Evolutionary conservation across 1,284 basidiomycete genomes (phyloP), one percentile per base, ranked within the genome.

Genomic region (Cystobasidium sp.): DNA sequence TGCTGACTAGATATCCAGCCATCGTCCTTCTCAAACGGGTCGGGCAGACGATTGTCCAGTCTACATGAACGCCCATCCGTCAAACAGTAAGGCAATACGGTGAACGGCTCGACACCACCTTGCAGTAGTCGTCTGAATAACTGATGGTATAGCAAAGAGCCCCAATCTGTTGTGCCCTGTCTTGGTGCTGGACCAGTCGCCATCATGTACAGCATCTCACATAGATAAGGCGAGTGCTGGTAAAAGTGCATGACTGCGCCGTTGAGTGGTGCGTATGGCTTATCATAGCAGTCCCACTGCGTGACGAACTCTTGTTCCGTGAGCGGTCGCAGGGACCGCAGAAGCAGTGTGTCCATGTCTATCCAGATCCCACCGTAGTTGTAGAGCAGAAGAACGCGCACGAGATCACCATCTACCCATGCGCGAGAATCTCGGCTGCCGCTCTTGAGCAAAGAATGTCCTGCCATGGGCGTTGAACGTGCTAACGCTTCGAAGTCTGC

Each of bases 211-310:
- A 97, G 94, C 16, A 93, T 91, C 84, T 96, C 93, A 84, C 94
- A 97, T 39, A 97, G 89, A 83, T 96, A 97, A 0, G 94, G 92
- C 8, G 93, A 96, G 81, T 90, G 88, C 81, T 88, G 85, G 73
- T 86, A 86, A 84, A 97, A 97, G 82, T 91, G 91, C 91, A 97
- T 94, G 41, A 96, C 85, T 0, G 94, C 93, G 71, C 94, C 94
- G 80, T 97, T 97, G 75, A 96, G 87, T 1, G 92, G 88, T 67
- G 88, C 87, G 81, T 95, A 94, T 20, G 88, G 84, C 85, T 96
- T 95, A 83, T 93, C 91, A 81, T 94, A 95, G 81, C 94, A 97
- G 81, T 97, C 94, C 94, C 94, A 96, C 81, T 96, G 93, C 14
- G 80, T 80, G 12, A 97, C 91, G 82, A 94, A 97, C 82, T 97